Percentiles rank a stretch among this genome's conserved stretches.
These are phyloP conservation scores for Inga oerstediana DNA, from an alignment of 306 rosid genomes.

Conservation along the genomic window DNA sequence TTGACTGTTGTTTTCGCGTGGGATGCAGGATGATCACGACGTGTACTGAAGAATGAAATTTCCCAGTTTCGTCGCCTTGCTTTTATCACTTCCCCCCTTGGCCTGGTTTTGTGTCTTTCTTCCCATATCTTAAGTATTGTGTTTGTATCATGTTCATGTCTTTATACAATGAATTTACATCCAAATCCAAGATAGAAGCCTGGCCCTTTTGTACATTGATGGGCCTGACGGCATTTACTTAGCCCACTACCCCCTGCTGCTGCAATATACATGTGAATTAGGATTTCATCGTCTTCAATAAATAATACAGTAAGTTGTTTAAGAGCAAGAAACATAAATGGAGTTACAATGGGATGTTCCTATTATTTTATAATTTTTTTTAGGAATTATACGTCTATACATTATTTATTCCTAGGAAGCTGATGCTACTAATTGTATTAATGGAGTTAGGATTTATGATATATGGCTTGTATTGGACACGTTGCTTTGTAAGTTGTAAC, in stretches of 20 bases:
- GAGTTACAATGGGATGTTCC: background rate
- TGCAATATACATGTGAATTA: background rate
- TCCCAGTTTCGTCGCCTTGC: background rate
- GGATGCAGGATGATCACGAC: slow-evolving; percentile 51
- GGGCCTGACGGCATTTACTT: background rate
- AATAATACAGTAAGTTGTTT: background rate
- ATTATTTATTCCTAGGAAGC: too few relatives aligned
- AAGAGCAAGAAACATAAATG: background rate
- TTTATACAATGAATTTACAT: background rate
- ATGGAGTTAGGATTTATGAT: too few relatives aligned
- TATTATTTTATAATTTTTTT: too few relatives aligned
- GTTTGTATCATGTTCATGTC: background rate
- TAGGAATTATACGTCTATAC: too few relatives aligned
- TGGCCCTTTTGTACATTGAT: background rate
- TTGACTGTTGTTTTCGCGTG: background rate
- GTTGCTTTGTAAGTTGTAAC: too few relatives aligned
- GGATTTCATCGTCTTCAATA: background rate
- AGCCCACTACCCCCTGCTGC: background rate
- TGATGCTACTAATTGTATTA: too few relatives aligned
- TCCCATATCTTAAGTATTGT: background rate
- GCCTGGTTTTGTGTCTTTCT: background rate
- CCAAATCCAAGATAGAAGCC: background rate
- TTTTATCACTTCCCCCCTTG: background rate
- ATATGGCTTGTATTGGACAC: too few relatives aligned
- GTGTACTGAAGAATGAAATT: slow-evolving; percentile 36